phyloP scores from a whole-genome alignment of 768 basidiomycete genomes.

The Gloeostereum incarnatum region DNA sequence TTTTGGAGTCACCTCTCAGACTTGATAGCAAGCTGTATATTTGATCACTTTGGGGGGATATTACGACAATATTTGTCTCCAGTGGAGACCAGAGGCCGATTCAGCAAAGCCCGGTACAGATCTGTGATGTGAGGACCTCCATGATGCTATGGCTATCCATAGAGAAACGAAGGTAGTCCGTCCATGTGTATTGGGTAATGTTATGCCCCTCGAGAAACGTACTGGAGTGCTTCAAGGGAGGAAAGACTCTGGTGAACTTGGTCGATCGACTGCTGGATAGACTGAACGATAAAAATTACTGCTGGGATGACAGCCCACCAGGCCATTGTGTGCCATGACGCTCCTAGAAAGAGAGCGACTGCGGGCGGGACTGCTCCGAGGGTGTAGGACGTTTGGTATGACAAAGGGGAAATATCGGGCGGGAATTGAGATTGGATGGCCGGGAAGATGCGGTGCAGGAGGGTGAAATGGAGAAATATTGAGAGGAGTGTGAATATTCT shows the following conservation, averaged over 20 bases:
- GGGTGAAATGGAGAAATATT: slow-evolving; percentile 39
- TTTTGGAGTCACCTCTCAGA: too few species aligned
- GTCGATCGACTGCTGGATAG: slow-evolving; percentile 32
- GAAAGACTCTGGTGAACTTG: slow-evolving; percentile 36
- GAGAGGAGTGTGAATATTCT: slow-evolving; percentile 36
- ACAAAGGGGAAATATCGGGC: slow-evolving; percentile 22
- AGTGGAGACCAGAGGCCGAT: too few species aligned
- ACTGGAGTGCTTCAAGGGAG: slow-evolving; percentile 44
- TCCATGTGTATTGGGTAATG: too few species aligned
- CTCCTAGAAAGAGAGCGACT: slow-evolving; percentile 34
- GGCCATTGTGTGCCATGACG: slow-evolving; percentile 40
- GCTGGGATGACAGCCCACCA: slow-evolving; percentile 43
- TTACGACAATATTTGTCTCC: too few species aligned
- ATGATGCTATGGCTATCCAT: too few species aligned
- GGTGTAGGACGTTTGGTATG: slow-evolving; percentile 20
- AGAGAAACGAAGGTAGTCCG: too few species aligned
- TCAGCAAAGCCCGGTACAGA: too few species aligned
- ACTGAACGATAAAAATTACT: slow-evolving; percentile 35
- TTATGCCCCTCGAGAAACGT: slow-evolving; percentile 46
- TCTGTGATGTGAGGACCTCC: too few species aligned
- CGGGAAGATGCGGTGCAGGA: slow-evolving; percentile 22
- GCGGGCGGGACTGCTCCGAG: slow-evolving; percentile 39
- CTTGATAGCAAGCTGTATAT: too few species aligned
- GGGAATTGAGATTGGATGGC: slow-evolving; percentile 23
- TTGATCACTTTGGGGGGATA: too few species aligned